Evolutionary conservation across 1,284 basidiomycete species (phyloP).

Genomic region (Phlebopus sp.): DNA sequence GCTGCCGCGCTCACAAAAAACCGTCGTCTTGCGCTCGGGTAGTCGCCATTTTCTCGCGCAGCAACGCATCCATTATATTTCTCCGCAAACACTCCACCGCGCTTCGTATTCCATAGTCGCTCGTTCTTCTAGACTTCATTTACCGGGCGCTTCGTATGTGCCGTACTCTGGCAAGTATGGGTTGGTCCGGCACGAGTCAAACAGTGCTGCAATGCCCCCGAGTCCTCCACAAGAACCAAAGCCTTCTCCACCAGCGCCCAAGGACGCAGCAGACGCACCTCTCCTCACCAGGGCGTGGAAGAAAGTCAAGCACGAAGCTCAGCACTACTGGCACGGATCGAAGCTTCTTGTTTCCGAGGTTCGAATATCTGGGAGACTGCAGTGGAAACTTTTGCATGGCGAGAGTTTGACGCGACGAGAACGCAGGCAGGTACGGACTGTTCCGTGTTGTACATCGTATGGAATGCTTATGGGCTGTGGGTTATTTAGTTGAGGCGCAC

Average conservation of each 20-base stretch:
- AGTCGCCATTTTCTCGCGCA: conserved; percentile 25
- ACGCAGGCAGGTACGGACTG: conserved; percentile 76
- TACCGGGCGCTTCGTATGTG: conserved; percentile 8
- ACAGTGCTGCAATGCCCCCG: conserved; percentile 3
- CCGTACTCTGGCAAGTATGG: conserved; percentile 1
- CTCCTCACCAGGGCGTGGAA: conserved; percentile 74
- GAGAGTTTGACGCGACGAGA: conserved; percentile 91
- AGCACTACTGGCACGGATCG: conserved; percentile 97
- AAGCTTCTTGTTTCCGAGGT: conserved; percentile 96
- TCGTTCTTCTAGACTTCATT: conserved; percentile 17
- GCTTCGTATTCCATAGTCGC: conserved; percentile 21
- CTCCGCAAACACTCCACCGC: conserved; percentile 7
- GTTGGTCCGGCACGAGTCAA: conserved; percentile 18
- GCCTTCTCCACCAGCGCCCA: conserved; percentile 47
- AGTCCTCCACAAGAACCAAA: conserved; percentile 39
- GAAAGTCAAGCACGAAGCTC: conserved; percentile 92
- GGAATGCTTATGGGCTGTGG: conserved; percentile 5
- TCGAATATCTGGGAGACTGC: conserved; percentile 83
- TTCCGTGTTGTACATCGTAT: neutral
- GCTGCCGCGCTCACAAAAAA: conserved; percentile 51
- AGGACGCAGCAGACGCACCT: conserved; percentile 49
- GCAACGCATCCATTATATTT: conserved; percentile 10
- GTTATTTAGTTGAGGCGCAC: conserved; percentile 79
- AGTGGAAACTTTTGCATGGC: conserved; percentile 91
- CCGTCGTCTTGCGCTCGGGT: conserved; percentile 43